Base-by-base conservation (phyloP, 768 basidiomycete genomes). In the Boletellus ananiceps region DNA sequence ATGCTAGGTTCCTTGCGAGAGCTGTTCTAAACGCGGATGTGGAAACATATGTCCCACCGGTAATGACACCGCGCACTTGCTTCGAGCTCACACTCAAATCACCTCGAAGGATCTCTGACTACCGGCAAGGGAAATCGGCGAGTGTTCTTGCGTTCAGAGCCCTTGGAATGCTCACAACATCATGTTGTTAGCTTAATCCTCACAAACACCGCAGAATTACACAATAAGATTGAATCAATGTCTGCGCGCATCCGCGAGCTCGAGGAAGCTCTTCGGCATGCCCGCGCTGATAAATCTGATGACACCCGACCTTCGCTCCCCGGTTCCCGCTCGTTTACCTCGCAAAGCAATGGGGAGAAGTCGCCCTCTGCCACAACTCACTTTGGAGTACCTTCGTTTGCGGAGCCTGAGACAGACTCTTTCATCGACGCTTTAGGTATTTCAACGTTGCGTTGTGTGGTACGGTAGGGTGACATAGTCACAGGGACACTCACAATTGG, bases 21-120 rank as follows among this genome's bases (percentile, higher is more conserved):
- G 81, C 63, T 90, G 88, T 60, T 78, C 79, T 19, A 83, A 83
- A 49, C 74, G 86, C 59, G 87, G 87, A 31, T 89, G 86, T 59
- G 80, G 79, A 19, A 71, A 80, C 15, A 84, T 89, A 49, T 90
- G 87, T 67, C 87, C 87, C n/a, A 80, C 83, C 48, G 87, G 87
- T 83, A 55, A 54, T 23, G 18, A 33, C 21, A 23, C n/a, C 9
- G 23, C 57, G 31, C 43, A 35, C 32, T 34, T 39, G 54, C 46
- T 44, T n/a, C 25, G 33, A 13, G 32, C 44, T 36, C 8, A 27
- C 33, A 33, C 50, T 57, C 16, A 46, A 37, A 40, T 38, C 6
- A 15, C 25, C 18, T 12, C 32, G 13, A 47, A 83, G 82, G 80
- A 16, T 75, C 74, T 8, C 68, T 81, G 52, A 75, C 76, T 4